phyloP scores from a whole-genome alignment of 768 basidiomycete species.

The Mycena belliarum region DNA sequence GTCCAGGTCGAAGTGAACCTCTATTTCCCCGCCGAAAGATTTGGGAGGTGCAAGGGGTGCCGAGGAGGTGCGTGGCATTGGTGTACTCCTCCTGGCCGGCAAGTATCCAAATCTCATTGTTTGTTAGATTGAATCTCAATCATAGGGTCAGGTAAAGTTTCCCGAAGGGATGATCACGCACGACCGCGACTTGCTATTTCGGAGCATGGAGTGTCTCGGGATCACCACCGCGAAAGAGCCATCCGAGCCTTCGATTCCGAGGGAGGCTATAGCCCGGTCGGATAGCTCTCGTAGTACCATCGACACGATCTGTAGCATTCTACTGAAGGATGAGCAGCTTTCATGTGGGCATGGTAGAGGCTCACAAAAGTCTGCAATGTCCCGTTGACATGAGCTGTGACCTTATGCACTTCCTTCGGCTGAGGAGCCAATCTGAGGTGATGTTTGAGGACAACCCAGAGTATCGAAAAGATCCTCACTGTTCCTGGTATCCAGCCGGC shows the following conservation, averaged over 20 bases:
- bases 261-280: neutral
- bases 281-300: neutral
- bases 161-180: neutral
- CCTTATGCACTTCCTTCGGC: neutral
- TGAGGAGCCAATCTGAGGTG: neutral
- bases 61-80: neutral
- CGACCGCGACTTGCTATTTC: neutral
- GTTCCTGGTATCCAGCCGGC: neutral
- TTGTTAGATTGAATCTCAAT: neutral
- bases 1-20: neutral
- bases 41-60: neutral
- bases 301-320: neutral
- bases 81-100: neutral
- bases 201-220: neutral
- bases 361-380: neutral
- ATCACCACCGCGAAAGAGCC: neutral
- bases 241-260: neutral
- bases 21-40: neutral
- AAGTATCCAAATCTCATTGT: neutral
- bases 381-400: neutral
- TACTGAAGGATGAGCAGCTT: neutral
- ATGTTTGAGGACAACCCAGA: neutral
- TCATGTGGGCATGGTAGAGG: neutral
- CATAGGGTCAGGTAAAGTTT: too few species aligned
- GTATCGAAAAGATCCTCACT: neutral